phyloP scores from a whole-genome alignment of 495 filamentous ascomycete genomes.

The Platismatia glauca region DNA sequence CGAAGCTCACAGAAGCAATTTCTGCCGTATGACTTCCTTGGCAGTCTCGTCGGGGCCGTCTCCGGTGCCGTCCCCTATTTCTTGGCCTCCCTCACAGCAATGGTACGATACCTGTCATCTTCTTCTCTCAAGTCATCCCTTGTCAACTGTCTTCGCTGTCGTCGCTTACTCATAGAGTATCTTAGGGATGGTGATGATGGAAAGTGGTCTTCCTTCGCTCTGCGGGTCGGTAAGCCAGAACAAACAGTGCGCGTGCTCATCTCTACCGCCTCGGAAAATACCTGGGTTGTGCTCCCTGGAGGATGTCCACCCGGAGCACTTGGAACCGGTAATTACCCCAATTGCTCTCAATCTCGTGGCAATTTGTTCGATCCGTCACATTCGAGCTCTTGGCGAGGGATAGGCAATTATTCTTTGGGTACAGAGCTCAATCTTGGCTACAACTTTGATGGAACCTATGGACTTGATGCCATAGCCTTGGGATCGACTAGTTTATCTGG shows the following conservation, averaged over 20 bases:
- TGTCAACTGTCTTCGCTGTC: too few relatives aligned
- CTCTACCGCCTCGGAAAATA: constrained; percentile 39
- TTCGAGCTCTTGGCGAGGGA: constrained; percentile 40
- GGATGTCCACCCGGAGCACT: constrained; percentile 20
- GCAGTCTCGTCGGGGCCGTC: too few relatives aligned
- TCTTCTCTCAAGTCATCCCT: neutral
- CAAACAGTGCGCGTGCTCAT: constrained; percentile 38
- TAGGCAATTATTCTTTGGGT: constrained; percentile 32
- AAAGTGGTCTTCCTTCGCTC: constrained; percentile 42
- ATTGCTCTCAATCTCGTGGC: constrained; percentile 42
- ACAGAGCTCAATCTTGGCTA: constrained; percentile 39
- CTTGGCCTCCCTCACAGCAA: constrained; percentile 16
- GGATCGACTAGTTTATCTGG: constrained; percentile 29
- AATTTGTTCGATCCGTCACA: constrained; percentile 36
- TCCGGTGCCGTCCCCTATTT: constrained; percentile 9
- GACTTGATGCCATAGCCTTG: constrained; percentile 42
- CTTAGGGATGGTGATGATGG: constrained; percentile 46
- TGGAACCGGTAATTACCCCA: constrained; percentile 10
- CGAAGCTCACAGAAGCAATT: neutral
- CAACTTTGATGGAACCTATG: constrained; percentile 34
- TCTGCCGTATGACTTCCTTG: neutral
- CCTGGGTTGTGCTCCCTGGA: constrained; percentile 32
- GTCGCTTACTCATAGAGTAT: neutral
- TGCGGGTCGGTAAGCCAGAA: constrained; percentile 41
- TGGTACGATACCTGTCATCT: neutral